Base-by-base conservation (phyloP, 2,329 filamentous ascomycete species). In the Colletotrichum kahawae region DNA sequence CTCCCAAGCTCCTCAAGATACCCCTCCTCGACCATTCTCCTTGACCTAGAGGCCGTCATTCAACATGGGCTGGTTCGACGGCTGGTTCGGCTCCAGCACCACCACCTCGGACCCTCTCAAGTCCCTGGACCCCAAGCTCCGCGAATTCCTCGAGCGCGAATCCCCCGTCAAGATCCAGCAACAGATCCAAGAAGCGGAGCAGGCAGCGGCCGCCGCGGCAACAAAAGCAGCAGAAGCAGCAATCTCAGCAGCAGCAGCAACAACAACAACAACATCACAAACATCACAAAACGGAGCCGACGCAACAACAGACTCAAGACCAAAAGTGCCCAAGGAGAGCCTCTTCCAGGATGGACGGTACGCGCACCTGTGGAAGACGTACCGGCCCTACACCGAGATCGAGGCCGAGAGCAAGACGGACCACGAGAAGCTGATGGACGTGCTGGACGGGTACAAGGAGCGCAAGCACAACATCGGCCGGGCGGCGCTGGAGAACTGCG, bases 401-500 rank as follows among this genome's bases (percentile, higher is more conserved):
- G 93, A 96, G 80, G 88, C 90, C 64, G 91, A 92, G 76, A 88
- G 89, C 24, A 94, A 94, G 82, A 92, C 91, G 51, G 94, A 97
- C 79, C 92, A 95, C 80, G 95, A 98, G 82, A 94, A 94, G 83
- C 89, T 97, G 78, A 89, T 91, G 82, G 92, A 95, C 82, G 92
- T 98, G 71, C 87, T 98, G 67, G 93, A 96, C 68, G 93, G 92
- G 8, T 97, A 93, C 89, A 97, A 98, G 83, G 92, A 95, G 81
- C 92, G 95, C 76, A 95, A 94, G 82, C 90, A 91, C 38, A 90
- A 92, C 70, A 94, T 98, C 76, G 95, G 94, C 34, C 89, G 90
- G 56, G 94, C 95, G 1, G 96, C 96, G 12, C 88, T 98, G 81
- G 97, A 99, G 86, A 99, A 98, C 83, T 99, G 97, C 84, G 93